Evolutionary conservation across 164 flowering plant species (phyloP).

Genomic region (Macadamia tetraphylla): DNA sequence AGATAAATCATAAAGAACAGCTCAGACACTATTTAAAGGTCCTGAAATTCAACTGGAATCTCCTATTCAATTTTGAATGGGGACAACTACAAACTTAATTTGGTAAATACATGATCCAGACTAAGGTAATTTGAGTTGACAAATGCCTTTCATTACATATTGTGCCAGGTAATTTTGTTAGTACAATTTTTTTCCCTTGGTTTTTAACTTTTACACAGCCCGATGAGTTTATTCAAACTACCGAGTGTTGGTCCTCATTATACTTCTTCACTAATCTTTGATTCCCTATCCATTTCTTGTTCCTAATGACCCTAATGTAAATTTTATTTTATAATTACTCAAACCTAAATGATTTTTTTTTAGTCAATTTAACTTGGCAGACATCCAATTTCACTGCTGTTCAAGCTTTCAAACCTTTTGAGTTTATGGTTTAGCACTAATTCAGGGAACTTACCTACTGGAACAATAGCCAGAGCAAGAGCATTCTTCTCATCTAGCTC

Average conservation of each 20-base stretch:
- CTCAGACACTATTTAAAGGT: not conserved
- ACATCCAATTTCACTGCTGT: not conserved
- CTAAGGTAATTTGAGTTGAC: not conserved
- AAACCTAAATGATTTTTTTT: too few relatives aligned
- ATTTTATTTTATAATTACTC: too few relatives aligned
- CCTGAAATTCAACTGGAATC: not conserved
- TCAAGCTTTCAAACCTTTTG: not conserved
- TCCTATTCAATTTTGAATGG: not conserved
- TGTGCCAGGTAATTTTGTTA: not conserved
- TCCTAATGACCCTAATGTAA: too few relatives aligned
- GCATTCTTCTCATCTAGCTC: slow-evolving; percentile 87
- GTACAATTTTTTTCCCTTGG: not conserved
- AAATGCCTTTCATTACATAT: not conserved
- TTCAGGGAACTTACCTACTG: slow-evolving; percentile 50
- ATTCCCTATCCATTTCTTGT: too few relatives aligned
- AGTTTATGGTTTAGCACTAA: not conserved
- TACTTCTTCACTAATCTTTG: too few relatives aligned
- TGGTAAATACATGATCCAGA: not conserved
- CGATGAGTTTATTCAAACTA: not conserved
- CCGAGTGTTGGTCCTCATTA: too few relatives aligned
- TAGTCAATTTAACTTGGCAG: too few relatives aligned
- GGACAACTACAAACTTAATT: not conserved
- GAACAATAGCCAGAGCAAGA: slow-evolving; percentile 88
- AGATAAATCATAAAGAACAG: not conserved
- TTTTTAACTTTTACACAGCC: not conserved